Base-by-base conservation (phyloP, 768 basidiomycete genomes). In the Podaxis carcinomalis region DNA sequence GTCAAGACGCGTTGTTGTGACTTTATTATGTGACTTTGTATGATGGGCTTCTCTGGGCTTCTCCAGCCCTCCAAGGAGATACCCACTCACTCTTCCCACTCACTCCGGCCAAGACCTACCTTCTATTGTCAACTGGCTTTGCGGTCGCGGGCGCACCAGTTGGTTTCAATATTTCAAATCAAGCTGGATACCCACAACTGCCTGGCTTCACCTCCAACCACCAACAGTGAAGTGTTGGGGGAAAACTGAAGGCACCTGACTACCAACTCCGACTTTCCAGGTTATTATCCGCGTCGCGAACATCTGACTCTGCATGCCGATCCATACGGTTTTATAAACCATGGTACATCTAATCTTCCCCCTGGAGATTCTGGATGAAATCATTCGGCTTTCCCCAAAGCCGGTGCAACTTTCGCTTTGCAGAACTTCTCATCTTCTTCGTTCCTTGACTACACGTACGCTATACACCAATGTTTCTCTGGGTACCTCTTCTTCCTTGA, bases 401-500 rank as follows among this genome's bases (percentile, higher is more conserved):
- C 57, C 67, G 27, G 61, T 68, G 2, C 73, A 73, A 37, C 71
- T 75, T 3, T 67, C 73, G 0, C 69, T 77, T 37, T 71, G 68
- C 62, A 68, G 62, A 4, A 73, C 75, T 57, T 77, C 75, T 1
- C 73, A 67, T 54, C 62, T 73, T 9, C 70, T 77, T 62, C 64
- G 72, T 61, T 65, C 71, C 21, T 66, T 76, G 60, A 66, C 73
- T 32, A 62, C 70, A 59, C 70, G 72, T 27, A 64, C 69, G 9
- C 62, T 78, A 21, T 78, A 78, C 57, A 63, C 67, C 58, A 67
- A 73, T 57, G 67, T 78, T 54, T 67, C 66, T 42, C 67, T 77
- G 50, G 53, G 57, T 36, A 67, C 73, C 19, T 68, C 73, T 11
- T 54, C 67, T n/a, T 42, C 65, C 27, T 69, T 74, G 39, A 67